A percentile compares a stretch with the other conserved stretches of the same genome.
Evolutionary conservation across 2,329 filamentous ascomycete species (phyloP).

Genomic region (Colletotrichum sp.): DNA sequence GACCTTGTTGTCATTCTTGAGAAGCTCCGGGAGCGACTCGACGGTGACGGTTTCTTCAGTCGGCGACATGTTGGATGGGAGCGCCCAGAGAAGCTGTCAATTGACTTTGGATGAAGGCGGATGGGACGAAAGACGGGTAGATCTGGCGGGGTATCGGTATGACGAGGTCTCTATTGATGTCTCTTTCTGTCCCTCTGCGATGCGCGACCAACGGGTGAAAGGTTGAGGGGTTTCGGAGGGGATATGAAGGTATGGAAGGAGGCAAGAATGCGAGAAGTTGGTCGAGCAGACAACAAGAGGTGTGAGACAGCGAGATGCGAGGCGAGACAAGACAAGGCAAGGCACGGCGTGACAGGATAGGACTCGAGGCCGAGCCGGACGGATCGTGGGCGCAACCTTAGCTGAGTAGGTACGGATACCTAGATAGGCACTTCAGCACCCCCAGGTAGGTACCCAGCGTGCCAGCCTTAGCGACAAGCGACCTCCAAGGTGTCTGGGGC

Average conservation of each 20-base stretch:
- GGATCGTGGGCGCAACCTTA: conserved; percentile 4
- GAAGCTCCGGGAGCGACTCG: conserved; percentile 68
- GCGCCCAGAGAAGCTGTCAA: not conserved
- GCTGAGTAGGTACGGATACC: not conserved
- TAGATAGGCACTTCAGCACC: not conserved
- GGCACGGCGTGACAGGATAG: not conserved
- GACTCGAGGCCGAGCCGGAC: not conserved
- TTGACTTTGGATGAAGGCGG: conserved; percentile 16
- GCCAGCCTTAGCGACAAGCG: not conserved
- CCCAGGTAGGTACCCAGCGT: too few relatives aligned
- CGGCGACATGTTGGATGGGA: conserved; percentile 28
- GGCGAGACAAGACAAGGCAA: not conserved
- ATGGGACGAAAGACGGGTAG: conserved; percentile 4
- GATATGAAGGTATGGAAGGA: not conserved
- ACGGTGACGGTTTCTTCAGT: conserved; percentile 52
- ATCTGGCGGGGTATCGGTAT: not conserved
- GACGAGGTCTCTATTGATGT: not conserved
- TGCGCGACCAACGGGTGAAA: not conserved
- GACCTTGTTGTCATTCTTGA: conserved; percentile 76
- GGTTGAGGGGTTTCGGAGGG: not conserved
- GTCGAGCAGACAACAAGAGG: not conserved
- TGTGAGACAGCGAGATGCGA: not conserved
- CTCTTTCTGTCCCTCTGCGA: not conserved
- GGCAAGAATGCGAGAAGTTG: not conserved
- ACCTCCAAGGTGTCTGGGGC: not conserved